Percentiles rank a stretch among this genome's conserved stretches.
Evolutionary conservation across 169 alveolate genomes (phyloP).

Genomic region (Nephromyces sp.): DNA sequence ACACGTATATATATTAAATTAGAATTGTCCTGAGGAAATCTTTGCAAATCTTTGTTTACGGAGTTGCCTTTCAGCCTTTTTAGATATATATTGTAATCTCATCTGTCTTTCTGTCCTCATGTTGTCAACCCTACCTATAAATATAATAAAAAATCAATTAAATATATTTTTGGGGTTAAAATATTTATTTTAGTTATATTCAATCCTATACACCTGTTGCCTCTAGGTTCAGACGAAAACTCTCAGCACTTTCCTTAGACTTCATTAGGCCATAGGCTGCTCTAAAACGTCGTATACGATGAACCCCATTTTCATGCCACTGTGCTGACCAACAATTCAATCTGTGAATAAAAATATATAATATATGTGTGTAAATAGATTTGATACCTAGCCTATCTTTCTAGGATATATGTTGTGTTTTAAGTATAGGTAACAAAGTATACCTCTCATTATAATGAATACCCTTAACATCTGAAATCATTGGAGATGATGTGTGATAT

Average conservation of each 20-base stretch:
- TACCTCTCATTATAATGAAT: background rate
- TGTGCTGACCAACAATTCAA: slow-evolving; percentile 66
- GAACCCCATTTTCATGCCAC: slow-evolving; percentile 69
- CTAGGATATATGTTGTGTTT: no score
- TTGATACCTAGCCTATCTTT: no score
- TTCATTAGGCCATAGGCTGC: slow-evolving; percentile 66
- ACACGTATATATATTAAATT: no score
- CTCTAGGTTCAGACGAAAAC: slow-evolving; percentile 45
- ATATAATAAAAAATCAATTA: background rate
- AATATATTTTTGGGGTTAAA: background rate
- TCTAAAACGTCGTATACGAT: slow-evolving; percentile 60
- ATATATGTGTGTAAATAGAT: no score
- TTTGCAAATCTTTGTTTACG: slow-evolving; percentile 15
- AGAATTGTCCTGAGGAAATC: slow-evolving; percentile 29
- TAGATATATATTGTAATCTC: background rate
- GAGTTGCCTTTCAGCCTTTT: slow-evolving; percentile 7
- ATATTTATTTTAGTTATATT: no score
- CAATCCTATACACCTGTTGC: slow-evolving; percentile 52
- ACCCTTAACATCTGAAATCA: background rate
- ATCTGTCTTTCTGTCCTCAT: slow-evolving; percentile 21
- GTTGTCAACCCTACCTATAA: slow-evolving; percentile 27
- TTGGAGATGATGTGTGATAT: background rate
- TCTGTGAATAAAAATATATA: no score
- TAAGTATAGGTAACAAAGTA: no score
- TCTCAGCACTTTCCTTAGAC: slow-evolving; percentile 67